Conservation (phyloP, 108 stramenopile genomes). For the Nitzschia inconspicua region DNA sequence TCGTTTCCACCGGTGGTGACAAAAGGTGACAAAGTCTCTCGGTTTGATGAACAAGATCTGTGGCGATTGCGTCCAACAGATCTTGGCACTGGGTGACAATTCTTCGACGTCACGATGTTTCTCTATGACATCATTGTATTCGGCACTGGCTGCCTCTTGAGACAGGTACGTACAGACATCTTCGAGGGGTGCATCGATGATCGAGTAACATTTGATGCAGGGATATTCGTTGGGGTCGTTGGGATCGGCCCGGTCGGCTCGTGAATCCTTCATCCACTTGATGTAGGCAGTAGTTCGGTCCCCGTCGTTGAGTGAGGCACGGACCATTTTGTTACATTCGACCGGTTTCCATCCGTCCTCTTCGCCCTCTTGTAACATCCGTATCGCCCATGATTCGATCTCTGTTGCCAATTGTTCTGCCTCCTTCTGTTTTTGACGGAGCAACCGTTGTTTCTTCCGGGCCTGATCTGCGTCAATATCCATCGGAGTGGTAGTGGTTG, state of each 20-base stretch:
- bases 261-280: conserved; percentile 84
- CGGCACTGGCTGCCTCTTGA: conserved; percentile 40
- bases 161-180: conserved; percentile 74
- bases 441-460: conserved; percentile 27
- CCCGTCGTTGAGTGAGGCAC: conserved; percentile 51
- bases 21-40: conserved; percentile 82
- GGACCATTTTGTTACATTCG: conserved; percentile 59
- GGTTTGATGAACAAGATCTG: conserved; percentile 82
- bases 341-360: conserved; percentile 75
- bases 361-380: conserved; percentile 36
- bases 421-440: conserved; percentile 7
- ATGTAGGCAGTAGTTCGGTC: conserved; percentile 62
- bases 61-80: conserved; percentile 73
- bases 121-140: conserved; percentile 79
- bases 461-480: conserved; percentile 9
- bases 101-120: conserved; percentile 56
- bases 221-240: conserved; percentile 61
- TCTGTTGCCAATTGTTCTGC: conserved; percentile 52
- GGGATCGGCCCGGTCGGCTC: conserved; percentile 42
- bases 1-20: conserved; percentile 75
- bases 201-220: conserved; percentile 64
- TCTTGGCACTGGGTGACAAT: conserved; percentile 56
- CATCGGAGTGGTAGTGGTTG: not conserved
- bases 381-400: conserved; percentile 70
- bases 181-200: conserved; percentile 81